Percentiles rank a stretch among this genome's conserved stretches.
Evolutionary conservation across 2,329 filamentous ascomycete species (phyloP).

Genomic region (Fusarium dimerum): DNA sequence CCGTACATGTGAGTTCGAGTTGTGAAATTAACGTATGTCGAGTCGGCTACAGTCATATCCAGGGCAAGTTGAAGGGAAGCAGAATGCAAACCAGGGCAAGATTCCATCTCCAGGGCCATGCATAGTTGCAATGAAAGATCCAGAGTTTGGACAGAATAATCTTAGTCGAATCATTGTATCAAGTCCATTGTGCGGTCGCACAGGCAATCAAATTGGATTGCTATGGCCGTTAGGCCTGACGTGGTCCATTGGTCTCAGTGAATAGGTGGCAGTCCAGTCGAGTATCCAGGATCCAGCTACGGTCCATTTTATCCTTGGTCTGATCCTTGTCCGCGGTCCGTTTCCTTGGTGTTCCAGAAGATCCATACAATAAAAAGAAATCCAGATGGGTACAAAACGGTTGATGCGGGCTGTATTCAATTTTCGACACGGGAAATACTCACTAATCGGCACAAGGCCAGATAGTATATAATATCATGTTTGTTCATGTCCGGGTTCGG

Average conservation of each 20-base stretch:
- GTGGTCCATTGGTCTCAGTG: conserved; percentile 16
- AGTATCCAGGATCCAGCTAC: conserved; percentile 2
- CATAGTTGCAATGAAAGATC: conserved; percentile 10
- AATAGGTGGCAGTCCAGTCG: conserved; percentile 7
- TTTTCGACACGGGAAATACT: conserved; percentile 39
- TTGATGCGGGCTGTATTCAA: conserved; percentile 10
- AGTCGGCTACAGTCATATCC: background rate
- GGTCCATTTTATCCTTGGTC: background rate
- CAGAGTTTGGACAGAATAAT: background rate
- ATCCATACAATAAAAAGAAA: background rate
- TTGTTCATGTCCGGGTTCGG: conserved; percentile 35
- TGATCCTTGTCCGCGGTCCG: background rate
- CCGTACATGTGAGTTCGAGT: background rate
- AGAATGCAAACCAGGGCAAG: conserved; percentile 11
- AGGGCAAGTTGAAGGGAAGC: conserved; percentile 5
- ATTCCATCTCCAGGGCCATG: conserved; percentile 8
- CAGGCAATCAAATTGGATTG: conserved; percentile 38
- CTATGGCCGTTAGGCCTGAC: conserved; percentile 19
- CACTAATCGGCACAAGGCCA: conserved; percentile 31
- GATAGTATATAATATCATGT: conserved; percentile 18
- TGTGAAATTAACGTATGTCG: background rate
- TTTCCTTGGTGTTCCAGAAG: background rate
- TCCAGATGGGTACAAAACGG: background rate
- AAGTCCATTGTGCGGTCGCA: conserved; percentile 32
- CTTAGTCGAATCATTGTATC: conserved; percentile 2